These are phyloP conservation scores for Poa pratensis DNA, from an alignment of 176 grass and related monocot genomes.

Conservation along the genomic window DNA sequence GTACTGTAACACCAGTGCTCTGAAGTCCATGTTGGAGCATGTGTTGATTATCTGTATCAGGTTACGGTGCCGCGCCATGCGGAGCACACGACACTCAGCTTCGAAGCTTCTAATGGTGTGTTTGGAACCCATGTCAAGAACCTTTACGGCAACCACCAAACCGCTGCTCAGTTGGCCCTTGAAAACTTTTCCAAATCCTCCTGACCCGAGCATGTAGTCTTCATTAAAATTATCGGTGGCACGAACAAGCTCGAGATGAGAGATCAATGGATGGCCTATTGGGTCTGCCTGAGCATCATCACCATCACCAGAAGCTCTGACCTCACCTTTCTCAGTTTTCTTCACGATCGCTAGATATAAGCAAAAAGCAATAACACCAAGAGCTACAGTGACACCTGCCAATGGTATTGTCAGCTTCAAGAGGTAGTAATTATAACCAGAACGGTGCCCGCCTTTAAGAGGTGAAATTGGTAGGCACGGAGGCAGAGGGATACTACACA, in stretches of 20 bases:
- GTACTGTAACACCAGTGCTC: not conserved
- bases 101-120: not conserved
- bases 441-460: too few species aligned
- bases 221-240: not conserved
- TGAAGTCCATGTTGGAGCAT: not conserved
- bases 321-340: not conserved
- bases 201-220: not conserved
- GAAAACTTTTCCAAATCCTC: not conserved
- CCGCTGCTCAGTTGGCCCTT: not conserved
- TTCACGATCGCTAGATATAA: not conserved
- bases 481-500: slow-evolving; percentile 73
- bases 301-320: not conserved
- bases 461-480: not conserved
- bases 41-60: not conserved
- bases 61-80: slow-evolving; percentile 17
- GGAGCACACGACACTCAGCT: not conserved
- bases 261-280: not conserved
- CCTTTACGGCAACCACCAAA: not conserved
- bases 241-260: not conserved
- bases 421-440: too few species aligned
- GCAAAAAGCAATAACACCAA: not conserved
- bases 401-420: not conserved
- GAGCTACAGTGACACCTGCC: not conserved
- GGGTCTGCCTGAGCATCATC: too few species aligned
- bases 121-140: not conserved